phyloP scores from a whole-genome alignment of 305 asterid species.

The Rubia balearica region DNA sequence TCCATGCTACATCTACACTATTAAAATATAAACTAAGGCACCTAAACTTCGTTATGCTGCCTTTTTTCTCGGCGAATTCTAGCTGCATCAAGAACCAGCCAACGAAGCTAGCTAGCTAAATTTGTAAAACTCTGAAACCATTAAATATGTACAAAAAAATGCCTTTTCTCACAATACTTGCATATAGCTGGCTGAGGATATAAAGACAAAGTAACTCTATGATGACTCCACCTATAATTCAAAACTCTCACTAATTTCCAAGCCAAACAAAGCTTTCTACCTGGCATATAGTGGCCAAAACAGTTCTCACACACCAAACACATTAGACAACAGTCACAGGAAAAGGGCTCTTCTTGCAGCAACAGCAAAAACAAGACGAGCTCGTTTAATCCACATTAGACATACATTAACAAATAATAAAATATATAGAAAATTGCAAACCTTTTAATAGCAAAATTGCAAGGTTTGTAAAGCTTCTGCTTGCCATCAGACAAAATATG shows the following conservation, averaged over 20 bases:
- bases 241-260: background rate
- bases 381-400: background rate
- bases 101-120: background rate
- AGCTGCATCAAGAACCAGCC: background rate
- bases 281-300: background rate
- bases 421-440: slow-evolving; percentile 20
- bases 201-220: background rate
- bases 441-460: slow-evolving; percentile 63
- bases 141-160: background rate
- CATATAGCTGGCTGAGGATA: background rate
- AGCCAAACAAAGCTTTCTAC: background rate
- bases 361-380: background rate
- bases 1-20: background rate
- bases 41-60: background rate
- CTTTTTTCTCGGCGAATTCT: background rate
- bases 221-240: background rate
- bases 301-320: background rate
- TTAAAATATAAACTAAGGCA: background rate
- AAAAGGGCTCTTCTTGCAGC: background rate
- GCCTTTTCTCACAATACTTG: background rate
- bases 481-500: slow-evolving; percentile 55
- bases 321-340: background rate
- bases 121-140: background rate
- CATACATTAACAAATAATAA: background rate
- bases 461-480: slow-evolving; percentile 72